Evolutionary conservation across 1,139 yeast species (phyloP), one percentile per base, ranked within the genome.

Genomic region (Hyphopichia fennica): DNA sequence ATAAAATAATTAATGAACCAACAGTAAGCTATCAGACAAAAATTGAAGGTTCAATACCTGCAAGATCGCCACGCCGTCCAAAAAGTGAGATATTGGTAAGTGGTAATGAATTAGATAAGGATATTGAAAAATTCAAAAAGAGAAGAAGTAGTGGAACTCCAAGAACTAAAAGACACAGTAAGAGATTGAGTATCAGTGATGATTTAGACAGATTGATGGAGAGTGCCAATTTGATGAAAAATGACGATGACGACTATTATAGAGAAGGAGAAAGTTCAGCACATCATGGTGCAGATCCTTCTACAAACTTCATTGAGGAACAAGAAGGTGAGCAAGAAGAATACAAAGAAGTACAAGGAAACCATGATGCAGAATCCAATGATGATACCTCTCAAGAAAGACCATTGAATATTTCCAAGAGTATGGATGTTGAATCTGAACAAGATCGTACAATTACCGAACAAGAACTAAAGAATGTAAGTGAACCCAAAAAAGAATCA

Each of bases 131-230:
- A 9, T 43, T 37, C 16, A 23, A 35, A 17, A 36, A 38, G 37
- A 46, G 29, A 18, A 41, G 30, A 40, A 39, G 34, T 45, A 18
- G 27, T 19, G 34, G 34, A 3, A 13, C 13, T 7, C 40, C 41
- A 7, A 37, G 35, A 10, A 36, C 34, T n/a, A 33, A 32, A 38
- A 22, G 40, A 9, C 45, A 47, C 25, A 31, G 36, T 18, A 57
- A 56, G 39, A 46, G 58, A 35, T 38, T 48, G 31, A 47, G 60
- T 10, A 56, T 72, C 22, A 61, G 60, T 42, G 75, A 70, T 43
- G 76, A 68, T 47, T 60, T 72, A 37, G 76, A 72, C 45, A 59
- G 60, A 45, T 57, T 72, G 40, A 72, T 72, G 78, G 60, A 60
- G 31, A 62, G 65, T 41, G 77, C 77, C 20, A 60, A 51, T 34